Percentiles rank a stretch among this genome's conserved stretches.
Evolutionary conservation across 2,329 filamentous ascomycete genomes (phyloP).

Genomic region (Cladorrhinum sp.): DNA sequence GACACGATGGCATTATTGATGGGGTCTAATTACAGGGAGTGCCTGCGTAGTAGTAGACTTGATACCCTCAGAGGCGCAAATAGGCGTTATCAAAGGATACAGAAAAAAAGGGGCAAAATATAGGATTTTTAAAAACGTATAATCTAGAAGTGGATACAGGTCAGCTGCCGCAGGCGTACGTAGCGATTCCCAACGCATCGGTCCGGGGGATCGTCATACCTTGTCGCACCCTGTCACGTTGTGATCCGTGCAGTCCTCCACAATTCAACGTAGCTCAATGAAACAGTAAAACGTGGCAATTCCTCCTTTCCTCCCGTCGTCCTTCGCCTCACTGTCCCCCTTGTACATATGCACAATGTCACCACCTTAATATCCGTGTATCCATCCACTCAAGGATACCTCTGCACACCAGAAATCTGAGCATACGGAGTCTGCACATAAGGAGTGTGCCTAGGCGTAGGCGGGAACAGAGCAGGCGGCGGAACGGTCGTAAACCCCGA

Average conservation of each 20-base stretch:
- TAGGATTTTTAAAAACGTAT: too few species aligned
- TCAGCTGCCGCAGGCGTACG: background rate
- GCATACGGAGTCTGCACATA: slow-evolving; percentile 20
- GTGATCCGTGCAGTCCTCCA: background rate
- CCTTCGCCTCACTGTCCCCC: too few species aligned
- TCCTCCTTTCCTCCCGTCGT: background rate
- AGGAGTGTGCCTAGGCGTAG: slow-evolving; percentile 18
- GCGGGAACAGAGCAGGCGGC: slow-evolving; percentile 20
- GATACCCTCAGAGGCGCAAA: background rate
- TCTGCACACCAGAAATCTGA: slow-evolving; percentile 20
- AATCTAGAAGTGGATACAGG: background rate
- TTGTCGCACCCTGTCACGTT: background rate
- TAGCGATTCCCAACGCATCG: background rate
- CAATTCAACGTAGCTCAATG: background rate
- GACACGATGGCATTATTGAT: background rate
- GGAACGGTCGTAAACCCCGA: slow-evolving; percentile 13
- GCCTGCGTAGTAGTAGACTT: background rate
- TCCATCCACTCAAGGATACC: slow-evolving; percentile 18
- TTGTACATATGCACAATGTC: background rate
- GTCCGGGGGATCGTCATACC: background rate
- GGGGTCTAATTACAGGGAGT: background rate
- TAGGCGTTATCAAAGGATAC: background rate
- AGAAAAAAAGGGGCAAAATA: background rate
- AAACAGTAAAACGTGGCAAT: background rate
- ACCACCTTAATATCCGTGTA: background rate